These are phyloP conservation scores for Globisporangium cederbergense DNA, from an alignment of 352 stramenopile genomes.

Conservation along the genomic window DNA sequence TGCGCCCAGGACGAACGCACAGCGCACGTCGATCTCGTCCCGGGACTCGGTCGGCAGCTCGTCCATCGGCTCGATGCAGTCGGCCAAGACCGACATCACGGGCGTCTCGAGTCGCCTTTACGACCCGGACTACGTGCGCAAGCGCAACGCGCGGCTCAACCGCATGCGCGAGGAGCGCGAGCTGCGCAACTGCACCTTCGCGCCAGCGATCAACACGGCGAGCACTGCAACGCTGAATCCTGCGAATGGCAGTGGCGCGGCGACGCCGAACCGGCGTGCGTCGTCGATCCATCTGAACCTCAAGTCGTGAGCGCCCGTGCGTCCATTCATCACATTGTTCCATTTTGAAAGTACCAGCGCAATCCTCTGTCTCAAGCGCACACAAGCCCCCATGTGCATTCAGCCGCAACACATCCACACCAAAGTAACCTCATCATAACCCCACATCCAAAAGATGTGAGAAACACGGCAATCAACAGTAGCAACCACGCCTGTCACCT, in stretches of 20 bases:
- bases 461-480: not conserved
- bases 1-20: constrained; percentile 43
- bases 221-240: constrained; percentile 24
- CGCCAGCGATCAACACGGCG: constrained; percentile 55
- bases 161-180: constrained; percentile 77
- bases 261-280: constrained; percentile 8
- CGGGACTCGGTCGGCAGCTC: constrained; percentile 63
- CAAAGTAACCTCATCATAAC: not conserved
- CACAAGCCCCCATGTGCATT: not conserved
- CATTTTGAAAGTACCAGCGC: constrained; percentile 1
- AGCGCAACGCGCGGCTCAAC: constrained; percentile 72
- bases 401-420: not conserved
- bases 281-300: constrained; percentile 14
- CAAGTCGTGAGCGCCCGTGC: constrained; percentile 8
- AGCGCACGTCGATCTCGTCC: constrained; percentile 50
- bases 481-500: no score
- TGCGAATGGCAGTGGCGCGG: not conserved
- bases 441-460: not conserved
- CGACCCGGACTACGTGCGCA: constrained; percentile 80
- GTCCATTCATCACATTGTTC: not conserved
- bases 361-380: not conserved
- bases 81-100: constrained; percentile 73
- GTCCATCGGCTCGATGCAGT: constrained; percentile 54
- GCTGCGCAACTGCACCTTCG: constrained; percentile 78
- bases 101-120: constrained; percentile 80